Base-by-base conservation (phyloP, 2,329 filamentous ascomycete species). In the Boeremia exigua region DNA sequence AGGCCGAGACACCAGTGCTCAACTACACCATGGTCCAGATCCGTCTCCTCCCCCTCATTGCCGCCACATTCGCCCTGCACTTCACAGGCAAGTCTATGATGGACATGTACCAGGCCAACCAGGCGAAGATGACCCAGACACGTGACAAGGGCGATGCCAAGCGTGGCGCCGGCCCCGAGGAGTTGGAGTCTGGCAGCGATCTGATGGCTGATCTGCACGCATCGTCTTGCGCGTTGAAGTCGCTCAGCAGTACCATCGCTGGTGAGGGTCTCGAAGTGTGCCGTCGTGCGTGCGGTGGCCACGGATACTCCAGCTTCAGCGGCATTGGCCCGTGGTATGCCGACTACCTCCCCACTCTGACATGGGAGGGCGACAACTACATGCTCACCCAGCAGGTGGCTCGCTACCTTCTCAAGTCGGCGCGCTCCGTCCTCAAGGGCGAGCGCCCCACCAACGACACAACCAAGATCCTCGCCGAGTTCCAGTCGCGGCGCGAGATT, bases 1-100 rank as follows among this genome's bases (percentile, higher is more conserved):
- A 82, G 58, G 85, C 84, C 5, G 90, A 92, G 78, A 91, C 87
- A 70, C 87, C 88, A 65, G 90, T 92, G 1, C 79, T 92, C 27
- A 89, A 92, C 79, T 92, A 92, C 76, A 90, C 88, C 59, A 92
- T 91, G 86, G 89, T 92, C 7, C 89, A 92, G 72, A 84, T 89
- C 67, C 84, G 90, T 43, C 79, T 92, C 2, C 78, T 92, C 19
- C 88, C 90, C 1, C 80, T 92, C 3, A 79, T 93, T 8, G 89
- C 89, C 0, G 84, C 89, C 2, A 89, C 88, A 1, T 92, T 89
- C 61, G 89, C 90, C n/a, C 80, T 92, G 11, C 88, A 91, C 74
- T 92, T 92, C 70, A 92, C 90, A 17, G 89, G 90, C 29, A 86
- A 87, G 52, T 84, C 84, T 33, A 92, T 92, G 89, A 89, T 91